Conservation (phyloP, 192 early-diverging fungal species). For the Coemansia sp. region DNA sequence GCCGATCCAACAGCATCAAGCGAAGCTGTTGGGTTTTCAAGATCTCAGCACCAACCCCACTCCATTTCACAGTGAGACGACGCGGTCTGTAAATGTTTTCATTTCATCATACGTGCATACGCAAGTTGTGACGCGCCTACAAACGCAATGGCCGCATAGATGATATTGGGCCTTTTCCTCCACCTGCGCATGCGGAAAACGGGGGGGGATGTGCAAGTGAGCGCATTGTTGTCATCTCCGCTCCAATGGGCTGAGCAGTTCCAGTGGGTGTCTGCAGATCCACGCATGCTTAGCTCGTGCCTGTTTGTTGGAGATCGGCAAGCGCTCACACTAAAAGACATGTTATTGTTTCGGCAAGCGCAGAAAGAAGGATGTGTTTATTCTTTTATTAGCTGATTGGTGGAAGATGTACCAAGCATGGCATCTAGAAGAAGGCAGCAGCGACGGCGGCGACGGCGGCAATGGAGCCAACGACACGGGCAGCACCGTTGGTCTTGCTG, state of each 20-base stretch:
- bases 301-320: neutral
- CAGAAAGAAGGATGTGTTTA: neutral
- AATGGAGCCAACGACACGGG: conserved; percentile 22
- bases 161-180: neutral
- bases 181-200: neutral
- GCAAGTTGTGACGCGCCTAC: neutral
- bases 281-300: neutral
- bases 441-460: conserved; percentile 32
- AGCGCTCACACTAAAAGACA: neutral
- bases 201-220: neutral
- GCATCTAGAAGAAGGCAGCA: conserved; percentile 46
- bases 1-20: conserved; percentile 2
- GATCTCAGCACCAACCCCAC: neutral
- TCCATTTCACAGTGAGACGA: neutral
- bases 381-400: conserved; percentile 1
- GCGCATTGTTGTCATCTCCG: conserved; percentile 5
- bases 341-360: neutral
- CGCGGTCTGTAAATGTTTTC: neutral
- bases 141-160: neutral
- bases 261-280: neutral
- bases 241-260: neutral
- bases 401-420: neutral
- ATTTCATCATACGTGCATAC: neutral
- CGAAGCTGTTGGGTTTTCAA: neutral
- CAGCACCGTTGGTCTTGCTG: conserved; percentile 17